Base-by-base conservation (phyloP, 2,329 filamentous ascomycete genomes). In the Huntiella abstrusa region DNA sequence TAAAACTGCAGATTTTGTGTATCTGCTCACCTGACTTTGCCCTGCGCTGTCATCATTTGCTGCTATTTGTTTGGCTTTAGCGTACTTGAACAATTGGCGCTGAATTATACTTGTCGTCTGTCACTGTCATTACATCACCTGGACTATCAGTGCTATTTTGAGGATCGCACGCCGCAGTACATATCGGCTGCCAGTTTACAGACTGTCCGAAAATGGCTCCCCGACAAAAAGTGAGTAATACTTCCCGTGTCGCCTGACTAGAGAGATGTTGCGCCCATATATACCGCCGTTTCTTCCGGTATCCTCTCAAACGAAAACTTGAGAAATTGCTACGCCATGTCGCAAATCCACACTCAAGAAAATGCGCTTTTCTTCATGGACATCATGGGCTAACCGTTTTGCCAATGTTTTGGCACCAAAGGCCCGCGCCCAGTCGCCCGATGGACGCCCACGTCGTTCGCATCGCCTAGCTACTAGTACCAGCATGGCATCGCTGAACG, bases 361-460 rank as follows among this genome's bases (percentile, higher is more conserved):
- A n/a, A 47, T 47, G 45, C 17, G 15, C 17, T 34, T 34, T 19
- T 13, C 38, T 37, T 43, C 19, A 33, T 22, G 40, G 17, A 32
- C 15, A 16, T 32, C 42, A 45, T 42, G 36, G 38, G 42, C 44
- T 44, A 42, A 41, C 36, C 45, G 42, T 39, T 16, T 47, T 32
- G 45, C 17, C 32, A 17, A 36, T 15, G 13, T 37, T 37, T 19
- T 47, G 16, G 34, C 38, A 33, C 11, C 43, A 8, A 39, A 49
- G 48, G 44, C 43, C 35, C 35, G 38, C 43, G 33, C 32, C 7
- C 13, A 41, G 17, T 33, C 46, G 19, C 28, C 28, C 2, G 40
- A 41, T 8, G 41, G 22, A 11, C 34, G 40, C 28, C 48, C 39
- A 11, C 43, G 48, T n/a, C 48, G 48, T 16, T 49, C 48, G 6